Base-by-base conservation (phyloP, 495 filamentous ascomycete species). In the Penicillium goetzii region DNA sequence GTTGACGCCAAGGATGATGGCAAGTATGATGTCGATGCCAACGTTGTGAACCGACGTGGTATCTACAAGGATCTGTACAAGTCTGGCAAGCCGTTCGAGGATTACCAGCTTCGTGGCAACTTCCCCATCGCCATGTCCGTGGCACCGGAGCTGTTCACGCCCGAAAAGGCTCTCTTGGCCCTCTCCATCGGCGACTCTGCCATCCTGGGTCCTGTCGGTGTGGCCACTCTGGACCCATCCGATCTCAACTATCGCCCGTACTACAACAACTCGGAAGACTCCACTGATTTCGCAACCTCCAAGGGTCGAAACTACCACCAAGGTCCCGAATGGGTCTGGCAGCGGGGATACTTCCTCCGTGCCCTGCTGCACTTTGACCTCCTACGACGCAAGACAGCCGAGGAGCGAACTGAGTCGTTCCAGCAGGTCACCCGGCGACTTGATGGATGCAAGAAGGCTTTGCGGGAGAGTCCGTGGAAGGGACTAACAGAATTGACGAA, bases 261-360 rank as follows among this genome's bases (percentile, higher is more conserved):
- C 80, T 99, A 99, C 80, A 88, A 86, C 79, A 99, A 99, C 78
- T 90, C 89, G 47, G 93, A 97, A 72, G 96, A 99, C 75, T 91
- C 86, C 12, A 85, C 83, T 38, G 91, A 97, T 72, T 98, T 97
- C 70, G 84, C 89, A 1, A 97, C 92, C 0, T 86, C 89, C 59
- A 98, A 98, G 69, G 96, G 96, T 15, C 83, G 96, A 19, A 97
- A 97, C 72, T 99, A 99, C 74, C 96, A 99, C 73, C 95, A 98
- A 75, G 96, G 96, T 2, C 96, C 96, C 0, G 96, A 99, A 75
- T 99, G 96, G 96, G 80, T 97, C n/a, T 99, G 96, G 96, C 96
- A 93, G 2, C 92, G 91, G 4, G 96, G 96, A 9, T 99, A 90
- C 82, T 98, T 94, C 81, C 81, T 97, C 17, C 85, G 96, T 38